A percentile compares a stretch with the other conserved stretches of the same genome.
phyloP scores from a whole-genome alignment of 2,329 filamentous ascomycete genomes.

The Venturia nashicola region DNA sequence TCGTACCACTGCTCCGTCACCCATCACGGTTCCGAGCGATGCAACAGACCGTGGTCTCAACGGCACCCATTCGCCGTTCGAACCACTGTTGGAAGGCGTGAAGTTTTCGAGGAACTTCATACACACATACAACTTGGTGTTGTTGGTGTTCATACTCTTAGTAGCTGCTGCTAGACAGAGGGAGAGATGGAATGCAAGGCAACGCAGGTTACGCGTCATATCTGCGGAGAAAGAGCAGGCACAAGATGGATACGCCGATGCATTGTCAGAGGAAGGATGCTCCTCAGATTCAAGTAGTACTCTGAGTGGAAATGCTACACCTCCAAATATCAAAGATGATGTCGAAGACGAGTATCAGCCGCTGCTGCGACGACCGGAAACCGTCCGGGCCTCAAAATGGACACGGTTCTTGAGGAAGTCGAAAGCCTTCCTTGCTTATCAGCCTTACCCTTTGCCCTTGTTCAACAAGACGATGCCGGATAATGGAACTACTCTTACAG shows the following conservation, averaged over 20 bases:
- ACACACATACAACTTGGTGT: not conserved
- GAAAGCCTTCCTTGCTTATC: conserved; percentile 36
- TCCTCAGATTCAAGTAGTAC: conserved; percentile 9
- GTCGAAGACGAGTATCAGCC: not conserved
- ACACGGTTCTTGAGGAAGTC: conserved; percentile 8
- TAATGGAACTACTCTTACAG: conserved; percentile 42
- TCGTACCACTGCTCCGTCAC: not conserved
- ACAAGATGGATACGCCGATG: not conserved
- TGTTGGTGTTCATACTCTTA: not conserved
- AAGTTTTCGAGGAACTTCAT: not conserved
- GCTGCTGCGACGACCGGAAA: not conserved
- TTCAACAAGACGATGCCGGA: conserved; percentile 45
- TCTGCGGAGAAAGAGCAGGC: not conserved
- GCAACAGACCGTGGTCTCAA: not conserved
- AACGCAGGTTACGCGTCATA: not conserved
- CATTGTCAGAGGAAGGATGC: not conserved
- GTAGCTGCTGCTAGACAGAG: not conserved
- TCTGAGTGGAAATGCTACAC: conserved; percentile 6
- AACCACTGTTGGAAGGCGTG: conserved; percentile 2
- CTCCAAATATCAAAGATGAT: not conserved
- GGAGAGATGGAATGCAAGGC: conserved; percentile 1
- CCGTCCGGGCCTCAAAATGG: not conserved
- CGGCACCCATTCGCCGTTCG: not conserved
- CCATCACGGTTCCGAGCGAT: not conserved
- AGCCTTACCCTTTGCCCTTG: conserved; percentile 44